Evolutionary conservation across 2,329 filamentous ascomycete genomes (phyloP), one percentile per base, ranked within the genome.

Genomic region (Sordariomycetes sp.): DNA sequence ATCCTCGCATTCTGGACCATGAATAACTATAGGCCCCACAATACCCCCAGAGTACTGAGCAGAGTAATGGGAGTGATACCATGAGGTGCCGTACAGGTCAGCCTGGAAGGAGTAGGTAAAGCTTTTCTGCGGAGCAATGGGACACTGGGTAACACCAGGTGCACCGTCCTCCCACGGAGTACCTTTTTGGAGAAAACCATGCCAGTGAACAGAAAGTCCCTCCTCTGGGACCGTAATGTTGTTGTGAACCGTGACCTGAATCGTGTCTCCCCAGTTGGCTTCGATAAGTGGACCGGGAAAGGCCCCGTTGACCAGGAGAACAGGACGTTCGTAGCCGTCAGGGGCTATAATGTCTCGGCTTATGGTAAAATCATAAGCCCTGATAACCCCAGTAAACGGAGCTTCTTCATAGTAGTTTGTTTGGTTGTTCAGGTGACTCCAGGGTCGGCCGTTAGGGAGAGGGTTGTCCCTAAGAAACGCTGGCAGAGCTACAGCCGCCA

Each of bases 201-300:
- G 70, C 66, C 67, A 73, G 47, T 75, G 70, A 4, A 74, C 51
- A 3, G 61, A 46, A 0, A 63, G 58, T 9, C 70, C 70, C 58
- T 53, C 77, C 47, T 47, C 63, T 41, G 30, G 58, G 2, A 50
- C 54, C 39, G 43, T 71, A 10, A 87, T 72, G 32, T 77, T 71
- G 55, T 92, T 92, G 54, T 74, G 68, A 36, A 88, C 69, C 20
- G 75, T 78, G 28, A 86, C 72, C 35, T 82, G 59, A 30, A 77
- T 66, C 18, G 57, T 70, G 45, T 79, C 75, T 25, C 74, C 75
- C 73, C 73, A 79, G 50, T 78, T 68, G 14, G 71, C 78, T 39
- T 70, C 66, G 35, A 87, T 74, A 11, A 68, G 62, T 2, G 82
- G 82, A 0, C 79, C 82, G 1, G 82, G 82, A 39, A 73, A 79